These are phyloP conservation scores for Microdochium bolleyi DNA, from an alignment of 2,329 filamentous ascomycete species.

Conservation along the genomic window DNA sequence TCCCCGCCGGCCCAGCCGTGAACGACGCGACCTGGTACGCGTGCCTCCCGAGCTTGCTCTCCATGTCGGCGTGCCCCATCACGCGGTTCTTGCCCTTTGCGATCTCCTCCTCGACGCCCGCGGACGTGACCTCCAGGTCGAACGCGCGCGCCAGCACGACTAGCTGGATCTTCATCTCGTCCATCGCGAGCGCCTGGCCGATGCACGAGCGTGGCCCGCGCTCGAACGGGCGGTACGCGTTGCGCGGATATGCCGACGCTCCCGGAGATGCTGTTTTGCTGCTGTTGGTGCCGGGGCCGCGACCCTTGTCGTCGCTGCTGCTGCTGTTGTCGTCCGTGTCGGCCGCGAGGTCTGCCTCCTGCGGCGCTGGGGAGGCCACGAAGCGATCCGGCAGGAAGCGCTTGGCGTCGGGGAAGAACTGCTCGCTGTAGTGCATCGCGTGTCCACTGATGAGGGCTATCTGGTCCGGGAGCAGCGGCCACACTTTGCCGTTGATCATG, in stretches of 20 bases:
- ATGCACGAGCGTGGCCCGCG: slow-evolving; percentile 25
- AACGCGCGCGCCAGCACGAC: slow-evolving; percentile 12
- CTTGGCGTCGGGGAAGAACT: slow-evolving; percentile 26
- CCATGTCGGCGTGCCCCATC: neutral
- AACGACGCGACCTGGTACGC: neutral
- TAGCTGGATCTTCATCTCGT: slow-evolving; percentile 21
- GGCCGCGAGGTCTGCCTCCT: no score
- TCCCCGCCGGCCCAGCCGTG: neutral
- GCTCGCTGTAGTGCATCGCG: slow-evolving; percentile 18
- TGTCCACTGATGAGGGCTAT: slow-evolving; percentile 13
- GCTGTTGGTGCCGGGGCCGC: no score
- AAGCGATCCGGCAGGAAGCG: slow-evolving; percentile 35
- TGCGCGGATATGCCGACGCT: slow-evolving; percentile 6
- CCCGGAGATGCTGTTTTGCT: no score
- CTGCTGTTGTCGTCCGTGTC: no score
- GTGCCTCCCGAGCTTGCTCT: neutral
- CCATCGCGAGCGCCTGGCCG: slow-evolving; percentile 24
- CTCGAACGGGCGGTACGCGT: slow-evolving; percentile 27
- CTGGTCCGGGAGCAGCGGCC: slow-evolving; percentile 26
- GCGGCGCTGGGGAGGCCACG: slow-evolving; percentile 11
- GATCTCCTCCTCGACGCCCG: neutral
- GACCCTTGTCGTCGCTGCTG: no score
- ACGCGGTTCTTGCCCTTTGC: neutral
- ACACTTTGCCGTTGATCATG: slow-evolving; percentile 25
- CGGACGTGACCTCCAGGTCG: slow-evolving; percentile 6